Conservation (phyloP, 1,284 basidiomycete species). For the Termitomyces sp. region DNA sequence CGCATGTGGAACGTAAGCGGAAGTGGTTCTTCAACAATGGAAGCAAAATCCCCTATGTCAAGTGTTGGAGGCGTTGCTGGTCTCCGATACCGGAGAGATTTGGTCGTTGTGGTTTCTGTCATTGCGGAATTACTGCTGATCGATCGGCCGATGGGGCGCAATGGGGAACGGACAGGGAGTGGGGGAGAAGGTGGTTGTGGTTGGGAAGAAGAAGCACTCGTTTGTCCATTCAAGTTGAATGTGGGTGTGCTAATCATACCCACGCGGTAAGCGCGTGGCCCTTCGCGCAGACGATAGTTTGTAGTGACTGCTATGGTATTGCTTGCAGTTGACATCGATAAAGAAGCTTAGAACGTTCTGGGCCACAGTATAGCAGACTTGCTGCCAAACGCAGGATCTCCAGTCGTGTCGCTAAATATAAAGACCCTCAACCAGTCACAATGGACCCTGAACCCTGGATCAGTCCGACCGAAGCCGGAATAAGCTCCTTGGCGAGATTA, state of each 20-base stretch:
- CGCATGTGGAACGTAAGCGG: constrained; percentile 22
- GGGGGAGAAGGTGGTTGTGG: constrained; percentile 22
- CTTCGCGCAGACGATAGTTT: constrained; percentile 5
- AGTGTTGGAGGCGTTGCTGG: constrained; percentile 21
- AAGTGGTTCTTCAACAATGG: constrained; percentile 20
- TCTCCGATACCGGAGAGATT: constrained; percentile 15
- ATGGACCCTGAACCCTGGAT: constrained; percentile 7
- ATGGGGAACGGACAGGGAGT: constrained; percentile 32
- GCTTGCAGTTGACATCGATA: constrained; percentile 13
- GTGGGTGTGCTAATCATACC: constrained; percentile 24
- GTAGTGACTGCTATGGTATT: constrained; percentile 4
- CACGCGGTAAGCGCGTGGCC: constrained; percentile 36
- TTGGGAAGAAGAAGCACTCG: constrained; percentile 18
- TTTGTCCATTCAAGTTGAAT: constrained; percentile 14
- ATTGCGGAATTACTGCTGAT: constrained; percentile 17
- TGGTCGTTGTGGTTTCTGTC: constrained; percentile 5
- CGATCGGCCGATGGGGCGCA: constrained; percentile 29
- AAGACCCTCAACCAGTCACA: neutral
- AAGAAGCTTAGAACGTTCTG: constrained; percentile 10
- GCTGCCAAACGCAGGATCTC: constrained; percentile 9
- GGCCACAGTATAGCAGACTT: constrained; percentile 1
- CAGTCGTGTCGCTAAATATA: constrained; percentile 7
- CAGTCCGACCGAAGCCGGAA: constrained; percentile 1
- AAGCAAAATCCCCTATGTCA: constrained; percentile 24
- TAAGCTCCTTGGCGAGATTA: neutral